Evolutionary conservation across 1,139 yeast genomes (phyloP), one percentile per base, ranked within the genome.

Genomic region (Saccharomyces pastorianus): DNA sequence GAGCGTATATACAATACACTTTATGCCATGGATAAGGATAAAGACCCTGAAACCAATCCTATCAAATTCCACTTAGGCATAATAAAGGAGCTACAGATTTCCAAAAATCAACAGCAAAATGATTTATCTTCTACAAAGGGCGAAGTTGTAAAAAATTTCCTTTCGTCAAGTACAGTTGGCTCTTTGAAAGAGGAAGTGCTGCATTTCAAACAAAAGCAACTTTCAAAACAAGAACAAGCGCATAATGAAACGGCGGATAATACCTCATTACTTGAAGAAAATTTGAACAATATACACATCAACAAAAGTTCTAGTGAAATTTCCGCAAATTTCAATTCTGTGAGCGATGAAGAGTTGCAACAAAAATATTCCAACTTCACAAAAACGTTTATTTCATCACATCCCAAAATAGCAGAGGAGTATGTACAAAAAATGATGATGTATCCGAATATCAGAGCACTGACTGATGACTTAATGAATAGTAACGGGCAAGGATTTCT

Each of bases 1-100:
- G 91, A 86, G 62, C 81, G 82, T 53, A 80, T 90, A 49, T 89
- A 88, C 62, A 80, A 80, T 57, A 76, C 79, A 4, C 79, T 69
- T 26, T 69, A 64, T 51, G 69, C 64, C 31, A 56, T 63, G 20
- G 71, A 69, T 47, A 67, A 59, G 53, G 61, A 63, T 48, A 61
- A 62, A 31, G 68, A 68, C 51, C 66, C 70, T 3, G 69, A 65
- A 31, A 61, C 67, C 26, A 69, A 65, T 49, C 70, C 68, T 46
- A 61, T 69, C 7, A 67, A 67, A 51, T 69, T 69, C 48, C 72
- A 69, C 55, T 55, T 69, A 46, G 63, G 67, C 38, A 66, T 69
- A 14, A 66, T 68, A 28, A 68, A 68, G 55, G 72, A 68, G 47
- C 54, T 67, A 26, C 71, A 69, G 51, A 60, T 61, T 13, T 63